Evolutionary conservation across 352 stramenopile species (phyloP), one percentile per base, ranked within the genome.

Genomic region (Phytopythium vexans): DNA sequence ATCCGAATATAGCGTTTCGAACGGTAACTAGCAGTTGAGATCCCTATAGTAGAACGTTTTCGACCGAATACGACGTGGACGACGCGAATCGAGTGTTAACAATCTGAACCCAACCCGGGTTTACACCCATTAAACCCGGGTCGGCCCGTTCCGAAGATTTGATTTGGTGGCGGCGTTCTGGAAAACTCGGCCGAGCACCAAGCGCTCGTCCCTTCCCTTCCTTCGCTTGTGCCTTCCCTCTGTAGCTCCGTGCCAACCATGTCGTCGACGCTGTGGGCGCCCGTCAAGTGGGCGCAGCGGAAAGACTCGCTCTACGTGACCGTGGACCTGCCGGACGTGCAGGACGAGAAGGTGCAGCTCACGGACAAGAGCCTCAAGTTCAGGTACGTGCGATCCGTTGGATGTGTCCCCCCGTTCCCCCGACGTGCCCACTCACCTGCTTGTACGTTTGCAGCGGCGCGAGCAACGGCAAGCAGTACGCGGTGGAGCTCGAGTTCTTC

Each of bases 251-350:
- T 35, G 9, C 9, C 10, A n/a, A 49, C 15, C 12, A 68, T 68
- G 56, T 61, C 60, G 16, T 88, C 86, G 49, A 64, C 79, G 58
- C 56, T 94, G 52, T 92, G 82, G 74, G 88, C 90, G 52, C 90
- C 92, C 6, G 87, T 98, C 41, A 97, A 98, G 76, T 99, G 95
- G 94, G 96, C 96, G 47, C 96, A 99, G 72, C 87, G 95, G 72
- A 97, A 93, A 54, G 94, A 98, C 63, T 94, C 94, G 58, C 56
- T 99, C 21, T 99, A 98, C 64, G 82, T 99, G 59, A 99, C 96
- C 1, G 96, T 99, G 61, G 89, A 97, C 66, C 70, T 99, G 33
- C 74, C 89, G 60, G 96, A 98, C 60, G 88, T 97, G 39, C 92
- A 96, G 74, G 86, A 97, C 74, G 89, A 97, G 68, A 88, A 96